Evolutionary conservation across 2,329 filamentous ascomycete genomes (phyloP), one percentile per base, ranked within the genome.

Genomic region (Thermomyces lanuginosus): DNA sequence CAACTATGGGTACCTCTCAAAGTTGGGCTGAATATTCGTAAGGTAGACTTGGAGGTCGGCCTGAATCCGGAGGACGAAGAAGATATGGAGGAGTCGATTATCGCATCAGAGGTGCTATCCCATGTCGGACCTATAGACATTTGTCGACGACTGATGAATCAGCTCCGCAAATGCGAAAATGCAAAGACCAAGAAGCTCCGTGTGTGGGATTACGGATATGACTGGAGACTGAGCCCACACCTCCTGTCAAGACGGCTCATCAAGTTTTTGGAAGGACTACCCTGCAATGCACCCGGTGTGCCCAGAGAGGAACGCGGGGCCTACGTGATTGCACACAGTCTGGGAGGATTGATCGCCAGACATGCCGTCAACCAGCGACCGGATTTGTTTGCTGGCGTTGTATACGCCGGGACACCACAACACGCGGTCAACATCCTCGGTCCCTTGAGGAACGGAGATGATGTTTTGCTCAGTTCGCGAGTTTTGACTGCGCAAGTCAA

Each of bases 1-100:
- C 82, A 92, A 46, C 58, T 92, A 0, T 95, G 86, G 86, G 80
- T 91, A 2, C 84, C 84, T 0, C 75, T 93, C 44, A 93, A 93
- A 51, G 76, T 92, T 15, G 84, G 86, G 1, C 58, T 95, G 26
- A 92, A 92, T 40, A 69, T 93, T 34, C 75, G 84, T 29, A 92
- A 89, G 46, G 84, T 86, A 2, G 81, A 95, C 46, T 62, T 95
- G 3, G 82, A 92, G 47, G 76, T 95, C 6, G 84, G 83, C 0
- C 55, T 93, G 4, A 66, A 78, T 8, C 70, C 70, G 2, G 76
- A 83, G 40, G 84, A 91, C 30, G 86, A 93, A 43, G 76, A 82
- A 40, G 66, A 58, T 4, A 89, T 89, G 72, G 72, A 78, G 37
- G 67, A 91, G 32, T 72, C 63, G n/a, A 82, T 95, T 33, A 76